These are phyloP conservation scores for Solanum tarijense DNA, from an alignment of 257 asterid genomes.

Conservation along the genomic window DNA sequence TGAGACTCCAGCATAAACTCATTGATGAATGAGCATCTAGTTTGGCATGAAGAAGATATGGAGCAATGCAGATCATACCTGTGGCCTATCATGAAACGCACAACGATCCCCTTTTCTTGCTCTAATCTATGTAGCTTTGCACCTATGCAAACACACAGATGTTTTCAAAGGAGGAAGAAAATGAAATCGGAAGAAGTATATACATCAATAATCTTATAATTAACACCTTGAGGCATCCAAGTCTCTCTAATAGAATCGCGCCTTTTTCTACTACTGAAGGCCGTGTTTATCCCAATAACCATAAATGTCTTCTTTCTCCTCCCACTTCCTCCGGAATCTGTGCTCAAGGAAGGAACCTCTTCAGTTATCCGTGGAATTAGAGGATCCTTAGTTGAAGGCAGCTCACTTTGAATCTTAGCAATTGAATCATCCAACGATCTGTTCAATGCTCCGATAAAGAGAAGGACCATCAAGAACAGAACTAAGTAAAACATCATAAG, in stretches of 20 bases:
- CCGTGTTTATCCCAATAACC: conserved; percentile 71
- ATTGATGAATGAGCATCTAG: not conserved
- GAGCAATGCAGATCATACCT: conserved; percentile 22
- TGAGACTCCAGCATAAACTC: not conserved
- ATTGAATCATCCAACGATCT: conserved; percentile 50
- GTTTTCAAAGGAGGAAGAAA: not conserved
- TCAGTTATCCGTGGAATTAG: conserved; percentile 14
- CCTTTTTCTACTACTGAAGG: conserved; percentile 76
- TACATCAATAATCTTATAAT: not conserved
- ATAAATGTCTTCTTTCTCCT: conserved; percentile 34
- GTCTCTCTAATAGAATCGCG: conserved; percentile 75
- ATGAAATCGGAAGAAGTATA: not conserved
- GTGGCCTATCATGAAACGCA: conserved; percentile 83
- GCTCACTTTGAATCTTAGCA: conserved; percentile 38
- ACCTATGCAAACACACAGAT: conserved; percentile 18
- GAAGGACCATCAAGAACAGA: not conserved
- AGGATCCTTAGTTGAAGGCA: conserved; percentile 29
- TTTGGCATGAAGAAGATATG: not conserved
- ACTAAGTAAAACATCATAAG: not conserved
- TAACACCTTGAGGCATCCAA: conserved; percentile 80
- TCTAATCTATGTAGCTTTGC: conserved; percentile 45
- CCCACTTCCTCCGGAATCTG: not conserved
- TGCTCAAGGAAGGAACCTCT: conserved; percentile 4
- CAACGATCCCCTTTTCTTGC: conserved; percentile 66
- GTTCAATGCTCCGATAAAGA: conserved; percentile 3